Conservation (phyloP, 2,329 filamentous ascomycete species). For the Penicillium sp. region DNA sequence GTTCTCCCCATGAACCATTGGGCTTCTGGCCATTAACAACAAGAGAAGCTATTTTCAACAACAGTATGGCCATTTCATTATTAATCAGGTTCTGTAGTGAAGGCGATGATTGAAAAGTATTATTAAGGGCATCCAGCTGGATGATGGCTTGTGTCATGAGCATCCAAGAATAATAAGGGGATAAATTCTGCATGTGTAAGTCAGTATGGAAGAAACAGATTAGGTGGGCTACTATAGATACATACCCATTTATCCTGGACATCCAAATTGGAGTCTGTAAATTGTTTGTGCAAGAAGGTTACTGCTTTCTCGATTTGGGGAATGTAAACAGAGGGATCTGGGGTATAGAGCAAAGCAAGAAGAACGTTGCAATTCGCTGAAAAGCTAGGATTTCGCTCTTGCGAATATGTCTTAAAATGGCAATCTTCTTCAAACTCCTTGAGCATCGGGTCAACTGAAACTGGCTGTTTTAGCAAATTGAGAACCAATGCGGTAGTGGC, state of each 20-base stretch:
- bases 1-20: slow-evolving; percentile 18
- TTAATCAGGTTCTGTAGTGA: not conserved
- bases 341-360: slow-evolving; percentile 25
- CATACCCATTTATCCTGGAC: slow-evolving; percentile 28
- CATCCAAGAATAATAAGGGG: slow-evolving; percentile 18
- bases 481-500: slow-evolving; percentile 20
- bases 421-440: slow-evolving; percentile 24
- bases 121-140: slow-evolving; percentile 11
- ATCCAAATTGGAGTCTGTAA: slow-evolving; percentile 19
- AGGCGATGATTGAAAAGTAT: not conserved
- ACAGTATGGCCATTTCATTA: slow-evolving; percentile 4
- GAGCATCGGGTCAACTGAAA: slow-evolving; percentile 20
- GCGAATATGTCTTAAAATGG: slow-evolving; percentile 30
- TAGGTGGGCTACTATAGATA: not conserved
- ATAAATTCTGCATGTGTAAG: slow-evolving; percentile 14
- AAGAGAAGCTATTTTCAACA: slow-evolving; percentile 2
- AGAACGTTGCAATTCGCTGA: slow-evolving; percentile 35
- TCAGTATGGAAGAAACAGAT: not conserved
- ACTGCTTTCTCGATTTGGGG: slow-evolving; percentile 26
- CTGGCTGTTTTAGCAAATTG: slow-evolving; percentile 13
- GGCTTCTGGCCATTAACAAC: slow-evolving; percentile 12
- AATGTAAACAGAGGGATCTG: slow-evolving; percentile 13
- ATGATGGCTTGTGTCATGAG: slow-evolving; percentile 18
- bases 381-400: slow-evolving; percentile 30
- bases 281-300: slow-evolving; percentile 23